A percentile compares a stretch with the other conserved stretches of the same genome.
These are phyloP conservation scores for Iberis pinnata DNA, from an alignment of 345 rosid species.

Conservation along the genomic window DNA sequence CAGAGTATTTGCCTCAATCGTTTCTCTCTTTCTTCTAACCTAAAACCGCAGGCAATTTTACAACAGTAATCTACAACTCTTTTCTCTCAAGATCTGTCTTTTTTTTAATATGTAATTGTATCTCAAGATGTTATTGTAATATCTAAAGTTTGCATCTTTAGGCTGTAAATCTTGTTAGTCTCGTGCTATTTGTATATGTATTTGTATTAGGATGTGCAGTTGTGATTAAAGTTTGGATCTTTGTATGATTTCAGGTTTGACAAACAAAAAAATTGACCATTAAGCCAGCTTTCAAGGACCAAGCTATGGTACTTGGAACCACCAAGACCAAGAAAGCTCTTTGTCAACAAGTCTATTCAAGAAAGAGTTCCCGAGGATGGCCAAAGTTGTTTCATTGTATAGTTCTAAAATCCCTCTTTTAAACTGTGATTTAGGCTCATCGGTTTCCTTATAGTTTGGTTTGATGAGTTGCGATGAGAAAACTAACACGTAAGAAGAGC, in stretches of 20 bases:
- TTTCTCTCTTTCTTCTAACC: too few species aligned
- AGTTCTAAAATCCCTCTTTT: not conserved
- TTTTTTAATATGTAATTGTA: too few species aligned
- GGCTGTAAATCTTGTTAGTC: not conserved
- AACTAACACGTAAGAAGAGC: slow-evolving; percentile 30
- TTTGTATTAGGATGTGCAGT: not conserved
- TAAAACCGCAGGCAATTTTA: too few species aligned
- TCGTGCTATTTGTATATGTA: not conserved
- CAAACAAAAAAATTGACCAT: slow-evolving; percentile 53
- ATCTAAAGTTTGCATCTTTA: not conserved
- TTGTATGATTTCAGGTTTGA: slow-evolving; percentile 39
- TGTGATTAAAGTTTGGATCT: not conserved
- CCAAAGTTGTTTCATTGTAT: slow-evolving; percentile 42
- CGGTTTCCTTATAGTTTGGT: too few species aligned
- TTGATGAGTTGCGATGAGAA: slow-evolving; percentile 9
- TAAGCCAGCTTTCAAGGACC: slow-evolving; percentile 47
- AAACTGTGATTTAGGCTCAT: not conserved
- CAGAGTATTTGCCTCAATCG: too few species aligned
- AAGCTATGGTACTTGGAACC: slow-evolving; percentile 45
- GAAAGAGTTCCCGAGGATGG: slow-evolving; percentile 68
- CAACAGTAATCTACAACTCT: too few species aligned
- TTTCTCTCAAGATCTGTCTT: too few species aligned
- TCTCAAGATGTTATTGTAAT: not conserved
- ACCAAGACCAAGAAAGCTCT: slow-evolving; percentile 55
- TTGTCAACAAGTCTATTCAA: slow-evolving; percentile 60